Conservation (phyloP, 2,329 filamentous ascomycete species). For the Ceratocystis lukuohia region DNA sequence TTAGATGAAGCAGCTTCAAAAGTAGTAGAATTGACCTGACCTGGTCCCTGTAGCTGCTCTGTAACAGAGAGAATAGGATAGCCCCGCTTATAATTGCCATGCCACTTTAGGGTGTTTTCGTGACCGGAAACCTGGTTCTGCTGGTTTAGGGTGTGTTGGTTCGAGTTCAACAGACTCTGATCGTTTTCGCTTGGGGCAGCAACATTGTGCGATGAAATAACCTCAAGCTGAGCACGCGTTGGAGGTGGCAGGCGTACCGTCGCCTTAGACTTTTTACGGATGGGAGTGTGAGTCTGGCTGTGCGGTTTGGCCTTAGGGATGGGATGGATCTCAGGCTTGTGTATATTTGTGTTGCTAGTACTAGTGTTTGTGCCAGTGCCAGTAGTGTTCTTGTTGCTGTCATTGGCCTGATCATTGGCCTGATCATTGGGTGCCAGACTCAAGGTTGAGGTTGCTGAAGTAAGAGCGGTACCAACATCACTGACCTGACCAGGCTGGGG, state of each 20-base stretch:
- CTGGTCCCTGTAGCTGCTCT: too few species aligned
- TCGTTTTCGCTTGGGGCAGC: not conserved
- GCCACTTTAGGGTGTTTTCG: too few species aligned
- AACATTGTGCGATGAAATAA: not conserved
- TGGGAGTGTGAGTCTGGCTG: not conserved
- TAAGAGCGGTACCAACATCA: not conserved
- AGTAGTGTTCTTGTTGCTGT: not conserved
- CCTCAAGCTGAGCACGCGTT: not conserved
- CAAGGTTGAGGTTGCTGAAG: not conserved
- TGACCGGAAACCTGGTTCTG: too few species aligned
- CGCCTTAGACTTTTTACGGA: not conserved
- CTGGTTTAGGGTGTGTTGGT: too few species aligned
- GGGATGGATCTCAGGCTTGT: not conserved
- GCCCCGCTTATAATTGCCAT: too few species aligned
- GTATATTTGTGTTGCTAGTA: too few species aligned
- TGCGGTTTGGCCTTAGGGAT: not conserved
- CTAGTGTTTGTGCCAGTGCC: too few species aligned
- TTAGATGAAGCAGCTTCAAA: not conserved
- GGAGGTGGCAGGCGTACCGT: not conserved
- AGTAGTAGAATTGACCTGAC: too few species aligned
- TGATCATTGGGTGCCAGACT: not conserved
- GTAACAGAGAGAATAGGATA: too few species aligned
- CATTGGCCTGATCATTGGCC: not conserved
- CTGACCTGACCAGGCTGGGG: not conserved
- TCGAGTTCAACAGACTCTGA: not conserved